These are phyloP conservation scores for Logfia minima DNA, from an alignment of 129 eudicot genomes.

Conservation along the genomic window DNA sequence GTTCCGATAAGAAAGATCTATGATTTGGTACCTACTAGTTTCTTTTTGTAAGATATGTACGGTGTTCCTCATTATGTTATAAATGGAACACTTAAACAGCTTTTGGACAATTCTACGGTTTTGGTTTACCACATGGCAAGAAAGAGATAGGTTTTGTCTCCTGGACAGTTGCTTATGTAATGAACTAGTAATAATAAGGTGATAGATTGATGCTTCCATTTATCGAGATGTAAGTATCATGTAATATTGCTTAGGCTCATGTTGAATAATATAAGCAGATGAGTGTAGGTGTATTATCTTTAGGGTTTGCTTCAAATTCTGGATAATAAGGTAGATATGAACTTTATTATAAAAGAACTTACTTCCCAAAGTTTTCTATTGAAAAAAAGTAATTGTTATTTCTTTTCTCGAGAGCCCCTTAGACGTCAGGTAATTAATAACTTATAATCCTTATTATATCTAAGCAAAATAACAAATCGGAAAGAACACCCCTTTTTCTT, in stretches of 20 bases:
- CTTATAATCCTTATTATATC: neutral
- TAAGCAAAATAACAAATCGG: neutral
- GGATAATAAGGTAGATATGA: neutral
- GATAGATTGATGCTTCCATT: slow-evolving; percentile 14
- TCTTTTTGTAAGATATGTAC: neutral
- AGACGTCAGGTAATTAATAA: neutral
- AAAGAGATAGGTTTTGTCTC: slow-evolving; percentile 7
- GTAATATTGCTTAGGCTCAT: neutral
- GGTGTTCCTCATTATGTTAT: neutral
- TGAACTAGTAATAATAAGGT: neutral
- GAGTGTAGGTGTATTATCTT: slow-evolving; percentile 1
- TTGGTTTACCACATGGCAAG: slow-evolving; percentile 21
- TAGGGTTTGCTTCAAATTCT: slow-evolving; percentile 11
- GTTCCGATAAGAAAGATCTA: neutral
- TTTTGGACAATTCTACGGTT: neutral
- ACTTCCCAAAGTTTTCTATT: neutral
- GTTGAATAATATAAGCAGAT: slow-evolving; percentile 11
- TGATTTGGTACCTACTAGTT: neutral
- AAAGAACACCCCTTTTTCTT: neutral
- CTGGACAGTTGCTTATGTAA: neutral
- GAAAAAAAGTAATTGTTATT: neutral
- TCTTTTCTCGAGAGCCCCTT: neutral
- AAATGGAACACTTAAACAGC: neutral
- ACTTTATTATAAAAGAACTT: neutral
- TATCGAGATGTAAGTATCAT: slow-evolving; percentile 12